A percentile compares a stretch with the other conserved stretches of the same genome.
phyloP scores from a whole-genome alignment of 495 filamentous ascomycete species.

The Neurospora africana region DNA sequence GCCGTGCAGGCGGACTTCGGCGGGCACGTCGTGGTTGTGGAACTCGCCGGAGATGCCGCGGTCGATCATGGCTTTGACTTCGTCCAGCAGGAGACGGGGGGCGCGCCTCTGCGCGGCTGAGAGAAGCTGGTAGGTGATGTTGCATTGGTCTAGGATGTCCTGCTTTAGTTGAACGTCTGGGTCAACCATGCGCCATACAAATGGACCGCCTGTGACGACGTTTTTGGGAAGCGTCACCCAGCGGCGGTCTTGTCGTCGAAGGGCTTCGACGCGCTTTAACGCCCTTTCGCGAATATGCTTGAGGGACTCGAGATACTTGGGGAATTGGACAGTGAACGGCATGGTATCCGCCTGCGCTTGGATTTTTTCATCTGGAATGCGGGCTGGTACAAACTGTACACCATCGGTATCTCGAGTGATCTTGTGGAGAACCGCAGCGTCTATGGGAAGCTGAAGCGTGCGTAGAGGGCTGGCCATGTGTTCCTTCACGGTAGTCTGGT shows the following conservation, averaged over 20 bases:
- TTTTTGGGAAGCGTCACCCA: constrained; percentile 10
- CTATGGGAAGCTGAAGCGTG: constrained; percentile 20
- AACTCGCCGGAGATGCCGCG: background rate
- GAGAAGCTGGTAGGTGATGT: constrained; percentile 5
- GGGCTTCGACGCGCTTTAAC: background rate
- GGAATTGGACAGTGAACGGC: constrained; percentile 5
- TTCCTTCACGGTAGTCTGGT: constrained; percentile 12
- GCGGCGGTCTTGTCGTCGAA: background rate
- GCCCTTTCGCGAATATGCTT: constrained; percentile 1
- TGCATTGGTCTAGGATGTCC: constrained; percentile 7
- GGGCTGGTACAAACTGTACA: constrained; percentile 8
- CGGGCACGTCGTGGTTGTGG: background rate
- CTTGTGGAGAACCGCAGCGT: constrained; percentile 1
- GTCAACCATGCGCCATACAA: constrained; percentile 8
- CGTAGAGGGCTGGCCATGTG: constrained; percentile 16
- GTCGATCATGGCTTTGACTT: background rate
- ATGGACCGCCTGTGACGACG: constrained; percentile 8
- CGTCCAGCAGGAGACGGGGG: constrained; percentile 3
- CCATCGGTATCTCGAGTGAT: background rate
- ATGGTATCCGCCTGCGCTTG: constrained; percentile 12
- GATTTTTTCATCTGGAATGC: background rate
- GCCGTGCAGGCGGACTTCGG: background rate
- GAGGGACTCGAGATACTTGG: background rate
- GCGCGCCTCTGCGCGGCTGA: background rate
- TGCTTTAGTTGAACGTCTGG: background rate